Base-by-base conservation (phyloP, 768 basidiomycete species). In the Suillus fuscotomentosus region DNA sequence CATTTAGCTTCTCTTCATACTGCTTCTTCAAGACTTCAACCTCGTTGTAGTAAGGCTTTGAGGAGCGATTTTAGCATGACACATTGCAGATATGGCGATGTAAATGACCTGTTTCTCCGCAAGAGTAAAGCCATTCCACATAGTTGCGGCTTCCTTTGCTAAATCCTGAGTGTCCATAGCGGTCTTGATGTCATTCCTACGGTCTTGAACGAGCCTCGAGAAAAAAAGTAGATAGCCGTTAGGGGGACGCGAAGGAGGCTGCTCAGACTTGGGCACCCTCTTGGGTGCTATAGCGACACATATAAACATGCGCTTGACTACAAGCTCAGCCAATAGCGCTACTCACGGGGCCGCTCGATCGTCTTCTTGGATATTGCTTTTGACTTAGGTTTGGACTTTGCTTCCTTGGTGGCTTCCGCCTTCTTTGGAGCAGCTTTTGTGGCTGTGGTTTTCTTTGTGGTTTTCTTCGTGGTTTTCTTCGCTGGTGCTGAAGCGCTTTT, bases 21-120 rank as follows among this genome's bases (percentile, higher is more conserved):
- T 73, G 66, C 2, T 20, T 67, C 31, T 69, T 71, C n/a, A 66
- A 36, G 9, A 14, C 60, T 34, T 67, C 65, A 3, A 41, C 61
- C 39, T 69, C 70, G 38, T 77, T 73, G 50, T 66, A 60, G 41
- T 69, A 79, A 36, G 70, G 72, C 77, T 78, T 61, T 62, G 2
- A 43, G 5, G 31, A 68, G 36, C 14, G 9, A 55, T 34, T 53
- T 54, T 20, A 41, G 31, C 27, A 13, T 20, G 20, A 34, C 11
- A 27, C 24, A 8, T 24, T n/a, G 41, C 27, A 24, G 22, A 7
- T 14, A 51, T 10, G 42, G 22, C 4, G 34, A 31, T 10, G 2
- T 17, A 42, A 43, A 36, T n/a, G 60, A 80, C 81, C 68, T 80
- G 69, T 60, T 76, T 82, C 63, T 82, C 76, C 4, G 62, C 67